phyloP scores from a whole-genome alignment of 1,284 basidiomycete species.

The Prillingera fragicola region DNA sequence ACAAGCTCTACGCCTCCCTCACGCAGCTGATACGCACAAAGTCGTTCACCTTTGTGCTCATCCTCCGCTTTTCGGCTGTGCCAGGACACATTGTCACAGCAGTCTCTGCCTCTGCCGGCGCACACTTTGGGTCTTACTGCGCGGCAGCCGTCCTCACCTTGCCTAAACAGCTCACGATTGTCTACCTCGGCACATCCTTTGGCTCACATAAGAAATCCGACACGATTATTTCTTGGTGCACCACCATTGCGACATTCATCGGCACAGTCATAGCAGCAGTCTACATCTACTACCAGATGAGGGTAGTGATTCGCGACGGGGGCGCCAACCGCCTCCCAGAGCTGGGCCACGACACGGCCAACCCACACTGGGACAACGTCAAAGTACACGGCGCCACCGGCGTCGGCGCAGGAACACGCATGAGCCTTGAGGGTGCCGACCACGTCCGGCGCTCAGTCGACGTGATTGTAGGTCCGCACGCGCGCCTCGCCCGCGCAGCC shows the following conservation, averaged over 20 bases:
- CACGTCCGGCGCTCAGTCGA: constrained; percentile 5
- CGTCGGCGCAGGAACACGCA: constrained; percentile 5
- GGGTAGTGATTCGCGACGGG: constrained; percentile 33
- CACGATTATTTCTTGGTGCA: constrained; percentile 35
- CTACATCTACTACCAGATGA: constrained; percentile 46
- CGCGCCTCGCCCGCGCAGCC: constrained; percentile 8
- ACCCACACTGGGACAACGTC: constrained; percentile 4
- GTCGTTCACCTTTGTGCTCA: constrained; percentile 43
- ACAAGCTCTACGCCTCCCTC: constrained; percentile 39
- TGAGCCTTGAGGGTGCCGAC: constrained; percentile 7
- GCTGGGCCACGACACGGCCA: constrained; percentile 8
- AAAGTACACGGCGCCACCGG: constrained; percentile 3
- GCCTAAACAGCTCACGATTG: constrained; percentile 43
- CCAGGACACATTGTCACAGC: constrained; percentile 45
- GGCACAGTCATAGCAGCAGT: constrained; percentile 41
- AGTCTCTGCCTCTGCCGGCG: constrained; percentile 40
- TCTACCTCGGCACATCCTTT: constrained; percentile 42
- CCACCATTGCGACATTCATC: constrained; percentile 32
- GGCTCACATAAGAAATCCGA: constrained; percentile 28
- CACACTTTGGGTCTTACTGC: constrained; percentile 39
- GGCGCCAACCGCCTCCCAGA: constrained; percentile 12
- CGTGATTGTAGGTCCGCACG: constrained; percentile 11
- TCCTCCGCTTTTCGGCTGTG: constrained; percentile 42
- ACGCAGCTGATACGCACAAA: constrained; percentile 44
- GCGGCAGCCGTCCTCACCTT: constrained; percentile 42